Evolutionary conservation across 2,329 filamentous ascomycete species (phyloP).

Genomic region (Penicillium sp.): DNA sequence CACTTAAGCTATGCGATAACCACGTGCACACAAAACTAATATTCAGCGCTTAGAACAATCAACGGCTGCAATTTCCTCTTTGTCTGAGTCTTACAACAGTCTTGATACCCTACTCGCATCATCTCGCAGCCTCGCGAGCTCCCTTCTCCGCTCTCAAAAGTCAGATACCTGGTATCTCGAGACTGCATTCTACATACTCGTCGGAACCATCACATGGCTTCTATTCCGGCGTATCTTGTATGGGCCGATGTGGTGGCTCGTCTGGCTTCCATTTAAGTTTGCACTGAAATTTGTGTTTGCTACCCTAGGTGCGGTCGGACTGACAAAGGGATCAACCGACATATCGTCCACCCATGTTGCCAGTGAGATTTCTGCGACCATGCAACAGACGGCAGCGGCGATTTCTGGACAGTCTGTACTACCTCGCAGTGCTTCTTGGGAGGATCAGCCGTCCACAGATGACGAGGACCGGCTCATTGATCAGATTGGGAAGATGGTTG

Average conservation of each 20-base stretch:
- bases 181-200: conserved; percentile 79
- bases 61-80: conserved; percentile 73
- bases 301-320: conserved; percentile 54
- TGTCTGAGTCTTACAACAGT: conserved; percentile 76
- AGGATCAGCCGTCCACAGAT: conserved; percentile 20
- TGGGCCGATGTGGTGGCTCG: conserved; percentile 84
- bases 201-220: conserved; percentile 77
- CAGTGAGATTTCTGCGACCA: conserved; percentile 18
- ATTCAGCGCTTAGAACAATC: conserved; percentile 58
- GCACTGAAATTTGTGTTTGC: conserved; percentile 59
- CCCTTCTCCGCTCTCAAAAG: conserved; percentile 83
- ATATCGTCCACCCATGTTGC: conserved; percentile 20
- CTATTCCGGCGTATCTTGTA: conserved; percentile 81
- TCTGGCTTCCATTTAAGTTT: conserved; percentile 76
- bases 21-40: background rate
- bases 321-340: conserved; percentile 29
- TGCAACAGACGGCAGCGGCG: conserved; percentile 22
- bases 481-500: conserved; percentile 41
- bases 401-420: conserved; percentile 14
- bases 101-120: conserved; percentile 74
- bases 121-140: conserved; percentile 71
- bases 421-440: conserved; percentile 17
- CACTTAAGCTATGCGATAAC: background rate
- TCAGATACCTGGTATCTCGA: conserved; percentile 97
- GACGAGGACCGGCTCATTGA: conserved; percentile 41